Evolutionary conservation across 1,139 yeast genomes (phyloP).

Genomic region (Lodderomyces parapsilosis): DNA sequence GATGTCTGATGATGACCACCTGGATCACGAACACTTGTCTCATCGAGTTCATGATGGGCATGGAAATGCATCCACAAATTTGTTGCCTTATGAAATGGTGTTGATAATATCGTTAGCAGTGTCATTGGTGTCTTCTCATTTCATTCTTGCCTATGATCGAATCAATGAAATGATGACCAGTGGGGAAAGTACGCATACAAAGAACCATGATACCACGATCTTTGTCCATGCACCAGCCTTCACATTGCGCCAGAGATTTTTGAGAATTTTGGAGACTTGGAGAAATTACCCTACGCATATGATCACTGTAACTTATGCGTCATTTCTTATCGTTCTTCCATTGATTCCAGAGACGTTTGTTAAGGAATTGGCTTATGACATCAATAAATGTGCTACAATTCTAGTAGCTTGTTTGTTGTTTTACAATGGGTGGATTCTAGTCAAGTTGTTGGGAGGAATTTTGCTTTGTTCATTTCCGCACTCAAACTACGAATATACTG

Average conservation of each 20-base stretch:
- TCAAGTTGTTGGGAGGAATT: conserved; percentile 50
- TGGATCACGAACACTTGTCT: conserved; percentile 30
- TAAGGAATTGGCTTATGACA: conserved; percentile 33
- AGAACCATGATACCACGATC: not conserved
- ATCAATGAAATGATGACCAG: conserved; percentile 31
- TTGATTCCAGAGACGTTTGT: conserved; percentile 29
- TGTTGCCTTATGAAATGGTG: conserved; percentile 30
- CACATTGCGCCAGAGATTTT: conserved; percentile 4
- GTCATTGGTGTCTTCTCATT: conserved; percentile 38
- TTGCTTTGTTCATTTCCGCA: conserved; percentile 55
- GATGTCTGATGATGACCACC: conserved; percentile 38
- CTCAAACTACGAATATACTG: conserved; percentile 37
- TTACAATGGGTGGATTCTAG: conserved; percentile 55
- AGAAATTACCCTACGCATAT: conserved; percentile 61
- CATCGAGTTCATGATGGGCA: conserved; percentile 53
- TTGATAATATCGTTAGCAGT: conserved; percentile 28
- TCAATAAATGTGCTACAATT: conserved; percentile 52
- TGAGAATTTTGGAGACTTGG: conserved; percentile 14
- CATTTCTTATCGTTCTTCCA: conserved; percentile 34
- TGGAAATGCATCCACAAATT: conserved; percentile 35
- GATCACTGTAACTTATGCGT: conserved; percentile 57
- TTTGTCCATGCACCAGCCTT: too few species aligned
- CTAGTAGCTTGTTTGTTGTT: conserved; percentile 50
- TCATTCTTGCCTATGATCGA: conserved; percentile 34
- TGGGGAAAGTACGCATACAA: not conserved